Percentiles rank a stretch among this genome's conserved stretches.
Conservation (phyloP, 441 rosid genomes). For the Melastoma candidum region DNA sequence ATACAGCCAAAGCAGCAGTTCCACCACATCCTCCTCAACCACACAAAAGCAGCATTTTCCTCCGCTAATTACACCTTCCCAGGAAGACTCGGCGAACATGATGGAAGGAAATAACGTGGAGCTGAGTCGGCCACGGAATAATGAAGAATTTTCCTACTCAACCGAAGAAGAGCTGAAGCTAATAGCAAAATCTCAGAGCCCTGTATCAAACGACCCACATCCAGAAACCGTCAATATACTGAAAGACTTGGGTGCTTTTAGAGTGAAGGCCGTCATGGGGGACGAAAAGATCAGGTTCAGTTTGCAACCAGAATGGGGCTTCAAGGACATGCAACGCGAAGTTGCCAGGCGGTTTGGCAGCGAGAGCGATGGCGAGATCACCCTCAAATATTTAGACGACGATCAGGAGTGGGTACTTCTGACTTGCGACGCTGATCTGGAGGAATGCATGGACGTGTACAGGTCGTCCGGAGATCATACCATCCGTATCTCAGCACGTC, state of each 20-base stretch:
- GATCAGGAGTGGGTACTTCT: conserved; percentile 86
- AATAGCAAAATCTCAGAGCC: conserved; percentile 58
- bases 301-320: conserved; percentile 45
- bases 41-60: too few relatives aligned
- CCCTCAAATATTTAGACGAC: conserved; percentile 83
- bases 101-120: conserved; percentile 25
- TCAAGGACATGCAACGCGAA: conserved; percentile 58
- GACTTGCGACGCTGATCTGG: conserved; percentile 88
- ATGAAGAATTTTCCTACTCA: conserved; percentile 39
- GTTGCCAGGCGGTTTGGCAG: conserved; percentile 54
- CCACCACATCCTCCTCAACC: conserved; percentile 23
- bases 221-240: conserved; percentile 18
- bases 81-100: conserved; percentile 7
- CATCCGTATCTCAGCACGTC: conserved; percentile 50
- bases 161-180: conserved; percentile 41
- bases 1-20: conserved; percentile 58
- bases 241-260: conserved; percentile 14
- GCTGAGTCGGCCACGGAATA: conserved; percentile 46
- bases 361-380: conserved; percentile 32
- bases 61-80: too few relatives aligned
- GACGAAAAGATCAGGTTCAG: conserved; percentile 60
- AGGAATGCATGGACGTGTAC: conserved; percentile 75
- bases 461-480: conserved; percentile 37
- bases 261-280: conserved; percentile 52
- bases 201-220: conserved; percentile 35